These are phyloP conservation scores for Bjerkandera adusta DNA, from an alignment of 1,284 basidiomycete genomes.

Conservation along the genomic window DNA sequence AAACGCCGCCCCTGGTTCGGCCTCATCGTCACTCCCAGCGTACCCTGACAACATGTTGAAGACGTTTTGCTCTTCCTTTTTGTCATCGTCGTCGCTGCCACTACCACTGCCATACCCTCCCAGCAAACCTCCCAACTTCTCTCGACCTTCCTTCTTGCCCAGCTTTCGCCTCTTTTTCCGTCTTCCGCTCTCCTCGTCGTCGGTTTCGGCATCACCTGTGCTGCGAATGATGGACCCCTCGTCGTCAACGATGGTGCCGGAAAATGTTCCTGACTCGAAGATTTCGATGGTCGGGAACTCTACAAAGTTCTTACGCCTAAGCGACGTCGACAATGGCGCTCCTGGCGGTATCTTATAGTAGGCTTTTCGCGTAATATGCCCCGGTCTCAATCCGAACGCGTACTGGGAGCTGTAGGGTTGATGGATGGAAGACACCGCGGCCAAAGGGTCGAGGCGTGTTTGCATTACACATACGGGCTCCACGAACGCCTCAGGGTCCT, in stretches of 20 bases:
- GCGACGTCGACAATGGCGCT: constrained; percentile 42
- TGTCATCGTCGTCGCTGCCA: constrained; percentile 39
- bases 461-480: constrained; percentile 60
- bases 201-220: constrained; percentile 8
- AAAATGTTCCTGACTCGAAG: constrained; percentile 59
- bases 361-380: constrained; percentile 28
- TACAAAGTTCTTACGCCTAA: constrained; percentile 65
- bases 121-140: constrained; percentile 55
- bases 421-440: constrained; percentile 22
- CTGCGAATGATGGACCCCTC: constrained; percentile 38
- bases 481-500: constrained; percentile 51
- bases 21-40: constrained; percentile 46
- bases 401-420: constrained; percentile 22
- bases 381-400: constrained; percentile 19
- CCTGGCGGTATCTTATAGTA: constrained; percentile 60
- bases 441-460: constrained; percentile 39
- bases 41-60: constrained; percentile 53
- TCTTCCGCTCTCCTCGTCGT: constrained; percentile 36
- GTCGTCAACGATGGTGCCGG: constrained; percentile 52
- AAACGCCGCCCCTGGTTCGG: background rate
- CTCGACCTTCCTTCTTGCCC: constrained; percentile 46
- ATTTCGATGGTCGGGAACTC: constrained; percentile 83
- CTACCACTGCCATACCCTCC: constrained; percentile 67
- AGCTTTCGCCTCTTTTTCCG: constrained; percentile 52
- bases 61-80: constrained; percentile 33